Percentiles rank a stretch among this genome's conserved stretches.
These are phyloP conservation scores for Pinus taeda DNA, from an alignment of 75 land plant species.

Conservation along the genomic window DNA sequence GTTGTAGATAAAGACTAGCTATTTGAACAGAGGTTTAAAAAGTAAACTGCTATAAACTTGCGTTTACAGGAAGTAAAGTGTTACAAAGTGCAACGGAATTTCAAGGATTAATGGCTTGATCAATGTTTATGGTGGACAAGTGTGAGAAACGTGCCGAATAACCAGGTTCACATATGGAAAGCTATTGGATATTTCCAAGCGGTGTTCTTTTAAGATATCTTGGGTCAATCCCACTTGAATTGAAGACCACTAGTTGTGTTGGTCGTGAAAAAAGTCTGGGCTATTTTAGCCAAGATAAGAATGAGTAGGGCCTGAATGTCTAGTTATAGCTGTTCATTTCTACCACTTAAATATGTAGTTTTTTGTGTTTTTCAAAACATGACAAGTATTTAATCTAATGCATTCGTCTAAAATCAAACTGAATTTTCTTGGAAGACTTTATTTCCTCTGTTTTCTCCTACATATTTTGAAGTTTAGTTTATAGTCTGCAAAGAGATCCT, in stretches of 20 bases:
- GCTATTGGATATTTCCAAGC: not conserved
- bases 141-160: not conserved
- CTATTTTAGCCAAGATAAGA: not conserved
- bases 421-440: not conserved
- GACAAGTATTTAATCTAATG: not conserved
- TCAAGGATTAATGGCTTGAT: not conserved
- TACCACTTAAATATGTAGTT: not conserved
- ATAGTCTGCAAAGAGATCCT: not conserved
- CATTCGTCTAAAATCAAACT: not conserved
- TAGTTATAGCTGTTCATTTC: not conserved
- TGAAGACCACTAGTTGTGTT: not conserved
- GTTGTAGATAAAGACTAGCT: not conserved
- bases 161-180: not conserved
- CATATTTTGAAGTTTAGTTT: slow-evolving; percentile 3
- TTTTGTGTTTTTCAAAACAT: not conserved
- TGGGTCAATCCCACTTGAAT: not conserved
- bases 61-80: not conserved
- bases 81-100: too few species aligned
- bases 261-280: not conserved
- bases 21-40: not conserved
- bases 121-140: not conserved
- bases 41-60: not conserved
- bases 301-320: not conserved
- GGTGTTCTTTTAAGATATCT: not conserved
- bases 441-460: not conserved